These are phyloP conservation scores for Monosporascus sp. DNA, from an alignment of 2,329 filamentous ascomycete genomes.

Conservation along the genomic window DNA sequence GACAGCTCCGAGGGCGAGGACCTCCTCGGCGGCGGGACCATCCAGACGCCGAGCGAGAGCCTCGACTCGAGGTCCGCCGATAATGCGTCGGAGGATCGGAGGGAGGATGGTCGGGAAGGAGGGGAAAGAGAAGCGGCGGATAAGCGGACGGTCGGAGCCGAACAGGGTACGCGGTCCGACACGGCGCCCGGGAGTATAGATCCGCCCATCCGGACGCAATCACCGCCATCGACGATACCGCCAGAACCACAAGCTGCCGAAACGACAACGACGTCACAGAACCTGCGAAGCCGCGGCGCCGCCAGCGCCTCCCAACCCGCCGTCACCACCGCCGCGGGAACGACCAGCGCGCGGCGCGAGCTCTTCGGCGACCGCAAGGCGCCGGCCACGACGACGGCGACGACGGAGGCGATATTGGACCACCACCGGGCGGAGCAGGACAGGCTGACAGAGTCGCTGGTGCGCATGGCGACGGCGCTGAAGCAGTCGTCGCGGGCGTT, in stretches of 20 bases:
- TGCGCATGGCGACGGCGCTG: slow-evolving; percentile 71
- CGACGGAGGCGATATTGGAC: slow-evolving; percentile 67
- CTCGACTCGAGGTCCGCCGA: slow-evolving; percentile 31
- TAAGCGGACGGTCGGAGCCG: slow-evolving; percentile 14
- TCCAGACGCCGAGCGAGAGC: slow-evolving; percentile 51
- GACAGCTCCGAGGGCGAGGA: slow-evolving; percentile 52
- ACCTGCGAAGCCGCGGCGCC: slow-evolving; percentile 25
- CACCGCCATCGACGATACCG: slow-evolving; percentile 2
- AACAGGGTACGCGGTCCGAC: neutral
- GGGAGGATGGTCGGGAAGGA: neutral
- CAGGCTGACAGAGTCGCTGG: slow-evolving; percentile 71
- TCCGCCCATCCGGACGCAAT: neutral
- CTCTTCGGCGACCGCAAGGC: slow-evolving; percentile 39
- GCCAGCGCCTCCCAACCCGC: slow-evolving; percentile 6
- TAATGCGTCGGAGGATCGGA: slow-evolving; percentile 2
- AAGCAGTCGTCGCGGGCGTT: slow-evolving; percentile 73
- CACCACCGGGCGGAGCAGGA: slow-evolving; percentile 80
- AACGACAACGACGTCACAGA: slow-evolving; percentile 25
- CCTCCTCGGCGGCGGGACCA: slow-evolving; percentile 44
- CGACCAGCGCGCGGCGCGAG: slow-evolving; percentile 30
- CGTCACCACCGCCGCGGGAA: slow-evolving; percentile 6
- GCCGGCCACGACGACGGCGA: slow-evolving; percentile 37
- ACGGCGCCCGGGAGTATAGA: neutral
- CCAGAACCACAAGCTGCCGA: slow-evolving; percentile 4
- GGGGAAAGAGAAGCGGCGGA: slow-evolving; percentile 12